phyloP scores from a whole-genome alignment of 2,329 filamentous ascomycete genomes.

The Truncatella angustata region DNA sequence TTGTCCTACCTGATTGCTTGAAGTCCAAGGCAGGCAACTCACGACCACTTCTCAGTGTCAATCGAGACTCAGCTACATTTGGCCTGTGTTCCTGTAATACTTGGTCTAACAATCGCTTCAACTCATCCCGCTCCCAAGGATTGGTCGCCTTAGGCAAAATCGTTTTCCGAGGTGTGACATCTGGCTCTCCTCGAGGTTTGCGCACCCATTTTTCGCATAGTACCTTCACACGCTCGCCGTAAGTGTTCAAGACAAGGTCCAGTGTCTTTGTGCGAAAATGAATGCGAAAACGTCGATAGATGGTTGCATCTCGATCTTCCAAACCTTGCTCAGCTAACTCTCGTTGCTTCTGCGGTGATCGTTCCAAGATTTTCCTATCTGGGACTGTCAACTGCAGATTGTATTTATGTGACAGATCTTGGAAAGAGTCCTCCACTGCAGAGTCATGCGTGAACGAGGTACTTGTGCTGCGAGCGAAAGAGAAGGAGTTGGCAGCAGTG shows the following conservation, averaged over 20 bases:
- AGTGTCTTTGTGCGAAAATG: conserved; percentile 21
- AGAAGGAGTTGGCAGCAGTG: neutral
- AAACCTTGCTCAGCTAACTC: neutral
- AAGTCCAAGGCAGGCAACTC: neutral
- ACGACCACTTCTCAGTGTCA: neutral
- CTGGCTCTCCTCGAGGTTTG: conserved; percentile 21
- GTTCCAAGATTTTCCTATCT: neutral
- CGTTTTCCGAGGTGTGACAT: conserved; percentile 18
- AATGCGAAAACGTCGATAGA: conserved; percentile 21
- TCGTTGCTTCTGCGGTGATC: neutral
- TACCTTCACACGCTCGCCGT: conserved; percentile 19
- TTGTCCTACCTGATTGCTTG: neutral
- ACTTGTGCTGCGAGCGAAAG: neutral
- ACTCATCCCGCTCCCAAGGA: conserved; percentile 21
- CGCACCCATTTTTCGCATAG: conserved; percentile 27
- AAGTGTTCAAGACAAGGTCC: conserved; percentile 15
- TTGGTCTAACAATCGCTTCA: conserved; percentile 18
- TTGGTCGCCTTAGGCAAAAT: conserved; percentile 21
- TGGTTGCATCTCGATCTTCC: conserved; percentile 4
- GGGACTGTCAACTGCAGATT: neutral
- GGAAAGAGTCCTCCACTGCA: neutral
- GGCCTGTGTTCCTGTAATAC: conserved; percentile 20
- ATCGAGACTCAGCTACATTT: neutral
- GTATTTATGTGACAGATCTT: conserved; percentile 1
- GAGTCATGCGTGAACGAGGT: neutral